Conservation (phyloP, 116 monocot genomes). For the Phalaenopsis hybrid region DNA sequence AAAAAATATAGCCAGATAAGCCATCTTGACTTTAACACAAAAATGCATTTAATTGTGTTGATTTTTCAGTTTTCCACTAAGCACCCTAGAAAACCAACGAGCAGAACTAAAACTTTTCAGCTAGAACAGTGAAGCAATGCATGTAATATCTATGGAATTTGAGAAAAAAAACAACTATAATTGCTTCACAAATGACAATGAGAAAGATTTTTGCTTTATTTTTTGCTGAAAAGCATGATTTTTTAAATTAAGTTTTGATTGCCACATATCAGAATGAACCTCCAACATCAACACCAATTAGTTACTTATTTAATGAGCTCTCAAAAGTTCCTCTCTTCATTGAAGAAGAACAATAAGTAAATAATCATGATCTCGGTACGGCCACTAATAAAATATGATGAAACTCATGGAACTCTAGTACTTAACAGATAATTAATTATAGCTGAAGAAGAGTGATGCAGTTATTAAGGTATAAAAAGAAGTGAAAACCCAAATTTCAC, state of each 20-base stretch:
- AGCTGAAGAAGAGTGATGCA: not conserved
- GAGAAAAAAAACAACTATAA: not conserved
- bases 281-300: not conserved
- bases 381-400: not conserved
- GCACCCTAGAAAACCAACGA: not conserved
- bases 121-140: not conserved
- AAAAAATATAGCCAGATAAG: not conserved
- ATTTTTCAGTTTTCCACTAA: not conserved
- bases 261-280: not conserved
- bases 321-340: not conserved
- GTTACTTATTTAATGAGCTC: not conserved
- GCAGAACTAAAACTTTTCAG: not conserved
- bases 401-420: not conserved
- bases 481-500: not conserved
- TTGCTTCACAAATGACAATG: not conserved
- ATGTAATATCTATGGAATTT: not conserved
- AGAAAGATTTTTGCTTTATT: not conserved
- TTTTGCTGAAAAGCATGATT: no score
- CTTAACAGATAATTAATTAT: not conserved
- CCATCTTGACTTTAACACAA: not conserved
- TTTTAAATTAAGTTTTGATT: not conserved
- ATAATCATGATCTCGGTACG: not conserved
- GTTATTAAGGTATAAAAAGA: not conserved
- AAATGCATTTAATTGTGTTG: not conserved
- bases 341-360: not conserved